Base-by-base conservation (phyloP, 129 eudicot species). In the Solidago caesia region DNA sequence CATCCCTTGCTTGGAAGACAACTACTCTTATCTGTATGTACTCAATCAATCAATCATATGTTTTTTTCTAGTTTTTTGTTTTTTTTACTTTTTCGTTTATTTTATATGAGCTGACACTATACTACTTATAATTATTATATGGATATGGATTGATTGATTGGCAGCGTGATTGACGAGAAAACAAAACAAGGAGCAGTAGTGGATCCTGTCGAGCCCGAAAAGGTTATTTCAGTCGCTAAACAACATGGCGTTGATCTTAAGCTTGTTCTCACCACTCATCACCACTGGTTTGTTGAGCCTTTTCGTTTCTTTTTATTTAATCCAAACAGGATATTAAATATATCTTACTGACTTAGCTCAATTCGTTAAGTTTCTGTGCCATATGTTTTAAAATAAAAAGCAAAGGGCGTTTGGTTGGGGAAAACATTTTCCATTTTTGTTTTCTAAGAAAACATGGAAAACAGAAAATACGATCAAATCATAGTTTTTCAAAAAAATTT, bases 171-270 rank as follows among this genome's bases (percentile, higher is more conserved):
- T 21, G 97, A 94, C 66, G 98, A 94, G 83, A 66, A 82, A 41
- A 94, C 93, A 25, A 90, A 87, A 72, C 89, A 90, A 83, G 98
- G 89, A 42, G 97, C 97, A 1, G 98, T 78, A 58, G 98, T 94
- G 15, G 98, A 94, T 78, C 98, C 98, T 33, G 98, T 88, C 52
- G 98, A 94, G 81, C 97, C 98, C 13, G 97, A 90, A 77, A 94
- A 94, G 82, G 83, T 94, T 70, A 75, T 90, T 8, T 64, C 56
- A 72, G 88, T 88, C 39, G 98, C 96, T 52, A 84, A 88, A 62
- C 86, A 88, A 16, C 51, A 90, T 26, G 93, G 86, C 0, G 93
- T 83, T 66, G 80, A 85, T 8, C 81, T 94, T 41, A 91, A 94
- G 81, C 74, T 88, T 25, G 96, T 91, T 26, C 93, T 94, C 77